Percentiles rank a stretch among this genome's conserved stretches.
Conservation (phyloP, 441 rosid species). For the Cnidoscolus chayamansa region DNA sequence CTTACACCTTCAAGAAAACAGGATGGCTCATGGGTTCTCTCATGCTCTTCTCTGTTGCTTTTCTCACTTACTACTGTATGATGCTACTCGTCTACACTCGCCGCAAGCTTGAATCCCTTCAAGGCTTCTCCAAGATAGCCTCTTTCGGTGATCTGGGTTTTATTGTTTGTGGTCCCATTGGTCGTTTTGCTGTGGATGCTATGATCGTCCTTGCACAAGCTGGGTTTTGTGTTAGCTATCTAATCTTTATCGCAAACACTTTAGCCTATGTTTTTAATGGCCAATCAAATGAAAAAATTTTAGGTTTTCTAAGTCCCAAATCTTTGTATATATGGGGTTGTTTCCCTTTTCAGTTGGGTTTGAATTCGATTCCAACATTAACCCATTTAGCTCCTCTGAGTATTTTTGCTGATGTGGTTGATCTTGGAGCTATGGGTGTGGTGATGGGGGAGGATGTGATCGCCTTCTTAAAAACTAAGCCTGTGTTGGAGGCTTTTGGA, state of each 20-base stretch:
- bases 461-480: conserved; percentile 35
- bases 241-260: conserved; percentile 37
- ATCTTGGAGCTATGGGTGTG: conserved; percentile 64
- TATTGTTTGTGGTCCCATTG: conserved; percentile 49
- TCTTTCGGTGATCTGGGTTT: conserved; percentile 76
- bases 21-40: conserved; percentile 63
- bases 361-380: conserved; percentile 64
- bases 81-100: conserved; percentile 60
- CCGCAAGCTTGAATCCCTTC: conserved; percentile 49
- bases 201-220: conserved; percentile 56
- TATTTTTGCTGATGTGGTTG: conserved; percentile 73
- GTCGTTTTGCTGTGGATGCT: conserved; percentile 45
- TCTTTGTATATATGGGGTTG: conserved; percentile 56
- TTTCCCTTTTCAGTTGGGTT: conserved; percentile 66
- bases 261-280: conserved; percentile 37
- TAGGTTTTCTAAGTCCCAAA: conserved; percentile 45
- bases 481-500: conserved; percentile 47
- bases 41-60: conserved; percentile 45
- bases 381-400: conserved; percentile 79
- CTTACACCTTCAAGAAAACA: conserved; percentile 66
- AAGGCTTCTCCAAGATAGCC: conserved; percentile 37
- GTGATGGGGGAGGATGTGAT: conserved; percentile 58
- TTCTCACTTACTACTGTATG: conserved; percentile 55
- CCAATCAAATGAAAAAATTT: conserved; percentile 18
- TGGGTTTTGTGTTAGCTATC: conserved; percentile 46